These are phyloP conservation scores for Mrakiaceae sp. DNA, from an alignment of 1,284 basidiomycete species.

Conservation along the genomic window DNA sequence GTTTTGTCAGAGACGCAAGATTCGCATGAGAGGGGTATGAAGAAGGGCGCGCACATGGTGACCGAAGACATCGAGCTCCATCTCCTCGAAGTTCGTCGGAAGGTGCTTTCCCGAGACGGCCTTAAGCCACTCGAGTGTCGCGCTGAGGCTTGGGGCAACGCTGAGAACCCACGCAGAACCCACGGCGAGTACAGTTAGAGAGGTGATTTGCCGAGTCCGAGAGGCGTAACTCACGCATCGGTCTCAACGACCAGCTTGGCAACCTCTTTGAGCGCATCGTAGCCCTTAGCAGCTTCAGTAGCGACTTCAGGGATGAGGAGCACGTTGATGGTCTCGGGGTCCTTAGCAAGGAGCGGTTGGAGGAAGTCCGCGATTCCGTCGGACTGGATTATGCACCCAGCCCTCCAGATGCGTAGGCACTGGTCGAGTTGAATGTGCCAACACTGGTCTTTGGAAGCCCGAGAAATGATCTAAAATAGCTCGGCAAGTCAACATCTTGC, in stretches of 20 bases:
- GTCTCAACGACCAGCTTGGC: constrained; percentile 24
- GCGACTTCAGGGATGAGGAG: constrained; percentile 26
- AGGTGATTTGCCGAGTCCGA: background rate
- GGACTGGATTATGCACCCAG: constrained; percentile 30
- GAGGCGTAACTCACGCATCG: constrained; percentile 19
- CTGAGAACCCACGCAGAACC: background rate
- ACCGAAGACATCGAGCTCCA: constrained; percentile 20
- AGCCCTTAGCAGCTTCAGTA: constrained; percentile 24
- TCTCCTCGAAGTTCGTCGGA: constrained; percentile 28
- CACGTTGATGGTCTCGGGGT: constrained; percentile 23
- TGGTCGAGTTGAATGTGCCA: constrained; percentile 25
- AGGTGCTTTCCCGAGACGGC: constrained; percentile 24
- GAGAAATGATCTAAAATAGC: constrained; percentile 14
- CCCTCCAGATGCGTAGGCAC: constrained; percentile 28
- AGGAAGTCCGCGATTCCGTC: constrained; percentile 28
- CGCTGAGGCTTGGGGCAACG: constrained; percentile 26
- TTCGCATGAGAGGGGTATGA: background rate
- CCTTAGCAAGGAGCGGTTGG: constrained; percentile 23
- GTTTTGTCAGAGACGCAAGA: constrained; percentile 3
- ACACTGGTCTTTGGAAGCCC: constrained; percentile 18
- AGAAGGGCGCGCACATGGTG: background rate
- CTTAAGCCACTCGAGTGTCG: constrained; percentile 30
- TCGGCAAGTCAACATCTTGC: constrained; percentile 9
- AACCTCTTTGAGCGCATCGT: constrained; percentile 24
- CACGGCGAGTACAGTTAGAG: background rate